These are phyloP conservation scores for Boletus sp. DNA, from an alignment of 768 basidiomycete genomes.

Conservation along the genomic window DNA sequence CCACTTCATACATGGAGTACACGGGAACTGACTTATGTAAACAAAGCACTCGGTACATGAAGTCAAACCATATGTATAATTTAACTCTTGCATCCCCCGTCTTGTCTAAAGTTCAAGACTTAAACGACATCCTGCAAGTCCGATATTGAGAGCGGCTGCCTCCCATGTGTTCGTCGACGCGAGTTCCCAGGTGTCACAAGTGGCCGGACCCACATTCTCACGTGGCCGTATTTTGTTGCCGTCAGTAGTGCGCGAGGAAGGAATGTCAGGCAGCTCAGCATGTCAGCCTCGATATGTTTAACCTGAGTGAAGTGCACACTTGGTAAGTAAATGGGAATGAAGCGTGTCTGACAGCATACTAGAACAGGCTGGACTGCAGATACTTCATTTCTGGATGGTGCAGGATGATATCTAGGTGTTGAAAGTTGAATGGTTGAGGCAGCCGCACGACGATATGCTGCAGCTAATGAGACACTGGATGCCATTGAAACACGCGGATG, in stretches of 20 bases:
- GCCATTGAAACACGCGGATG: constrained; percentile 77
- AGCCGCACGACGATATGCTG: constrained; percentile 57
- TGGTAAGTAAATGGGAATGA: neutral
- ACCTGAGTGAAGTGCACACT: constrained; percentile 42
- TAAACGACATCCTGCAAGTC: constrained; percentile 30
- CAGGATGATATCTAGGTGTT: constrained; percentile 69
- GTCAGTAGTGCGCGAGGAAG: constrained; percentile 79
- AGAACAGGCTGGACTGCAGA: constrained; percentile 89
- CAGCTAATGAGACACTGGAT: constrained; percentile 72
- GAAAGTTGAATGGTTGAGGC: constrained; percentile 59
- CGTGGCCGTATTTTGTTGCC: constrained; percentile 68
- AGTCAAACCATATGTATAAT: constrained; percentile 13
- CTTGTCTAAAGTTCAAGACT: neutral
- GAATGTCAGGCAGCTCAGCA: constrained; percentile 73
- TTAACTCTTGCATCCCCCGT: constrained; percentile 3
- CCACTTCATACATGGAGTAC: neutral
- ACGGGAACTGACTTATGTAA: neutral
- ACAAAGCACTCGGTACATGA: neutral
- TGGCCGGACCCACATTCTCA: constrained; percentile 85
- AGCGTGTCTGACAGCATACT: constrained; percentile 41
- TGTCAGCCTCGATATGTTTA: constrained; percentile 78
- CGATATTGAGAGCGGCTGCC: constrained; percentile 31
- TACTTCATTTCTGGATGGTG: constrained; percentile 88
- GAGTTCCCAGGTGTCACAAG: constrained; percentile 40
- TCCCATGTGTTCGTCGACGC: constrained; percentile 30